Base-by-base conservation (phyloP, 2,329 filamentous ascomycete species). In the Rutstroemia sp. region DNA sequence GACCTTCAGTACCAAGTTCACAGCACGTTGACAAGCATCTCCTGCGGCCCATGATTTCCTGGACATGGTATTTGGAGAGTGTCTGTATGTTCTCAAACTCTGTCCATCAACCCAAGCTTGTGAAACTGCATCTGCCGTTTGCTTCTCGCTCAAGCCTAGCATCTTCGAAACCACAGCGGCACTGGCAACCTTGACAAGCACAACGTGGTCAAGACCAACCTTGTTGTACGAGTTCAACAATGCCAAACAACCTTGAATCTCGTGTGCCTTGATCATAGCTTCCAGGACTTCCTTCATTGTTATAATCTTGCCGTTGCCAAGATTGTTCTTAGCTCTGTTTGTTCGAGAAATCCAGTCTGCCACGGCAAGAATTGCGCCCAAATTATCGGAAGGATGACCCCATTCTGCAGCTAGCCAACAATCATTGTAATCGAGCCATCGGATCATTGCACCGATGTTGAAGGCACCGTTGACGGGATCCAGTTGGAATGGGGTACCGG, bases 341-440 rank as follows among this genome's bases (percentile, higher is more conserved):
- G 92, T 96, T 67, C 94, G 88, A 66, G 92, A 95, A 70, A 96
- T 84, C 94, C 94, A 99, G 79, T 99, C 94, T 59, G 94, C 90
- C 52, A 96, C 92, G 48, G 92, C 90, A 61, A 99, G 83, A 71
- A 99, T 99, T 68, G 92, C 94, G 62, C 94, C 94, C 66, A 99
- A 75, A 79, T 99, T 99, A 79, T 99, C 94, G 4, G 92, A 96
- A 61, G 94, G 94, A 75, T 99, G 94, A 58, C 94, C 94, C 94
- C 94, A 99, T 78, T 99, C 94, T 56, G 94, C 94, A 46, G 92
- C 94, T 62, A 97, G 81, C 94, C 92, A 99, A 83, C 94, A 97
- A 82, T 99, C 94, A 74, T 99, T 99, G 83, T 97, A 99, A 78
- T 99, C 94, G 69, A 99, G 83, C 94, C 94, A 99, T 71, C 94